A percentile compares a stretch with the other conserved stretches of the same genome.
Conservation (phyloP, 306 rosid species). For the Arachis stenosperma region DNA sequence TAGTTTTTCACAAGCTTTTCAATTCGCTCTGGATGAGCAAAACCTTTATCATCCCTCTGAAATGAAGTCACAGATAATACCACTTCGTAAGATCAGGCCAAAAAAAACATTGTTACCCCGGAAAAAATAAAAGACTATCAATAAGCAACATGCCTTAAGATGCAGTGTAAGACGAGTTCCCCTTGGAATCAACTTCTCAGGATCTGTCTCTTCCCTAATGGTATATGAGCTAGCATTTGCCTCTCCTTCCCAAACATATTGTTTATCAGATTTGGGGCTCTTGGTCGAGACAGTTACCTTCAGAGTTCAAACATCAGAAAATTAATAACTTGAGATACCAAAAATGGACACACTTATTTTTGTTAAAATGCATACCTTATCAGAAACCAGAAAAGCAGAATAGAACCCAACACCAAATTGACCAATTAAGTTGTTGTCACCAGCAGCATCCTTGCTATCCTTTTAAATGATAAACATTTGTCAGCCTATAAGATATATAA, state of each 20-base stretch:
- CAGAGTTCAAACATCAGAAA: conserved; percentile 45
- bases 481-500: conserved; percentile 34
- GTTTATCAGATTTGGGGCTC: conserved; percentile 89
- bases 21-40: conserved; percentile 88
- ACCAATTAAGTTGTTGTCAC: conserved; percentile 88
- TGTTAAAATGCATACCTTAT: conserved; percentile 59
- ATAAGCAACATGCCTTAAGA: conserved; percentile 62
- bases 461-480: conserved; percentile 46
- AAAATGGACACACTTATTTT: not conserved
- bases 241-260: conserved; percentile 97
- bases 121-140: not conserved
- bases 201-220: conserved; percentile 86
- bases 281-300: conserved; percentile 93
- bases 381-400: conserved; percentile 88
- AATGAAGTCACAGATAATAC: conserved; percentile 2
- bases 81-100: conserved; percentile 27
- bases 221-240: conserved; percentile 95
- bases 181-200: conserved; percentile 78
- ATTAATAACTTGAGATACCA: conserved; percentile 9
- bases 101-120: not conserved
- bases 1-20: conserved; percentile 88
- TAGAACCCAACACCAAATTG: conserved; percentile 98
- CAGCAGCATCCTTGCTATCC: conserved; percentile 90
- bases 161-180: conserved; percentile 87
- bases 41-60: conserved; percentile 90